phyloP scores from a whole-genome alignment of 2,329 filamentous ascomycete genomes.

The Pseudogymnoascus sp. region DNA sequence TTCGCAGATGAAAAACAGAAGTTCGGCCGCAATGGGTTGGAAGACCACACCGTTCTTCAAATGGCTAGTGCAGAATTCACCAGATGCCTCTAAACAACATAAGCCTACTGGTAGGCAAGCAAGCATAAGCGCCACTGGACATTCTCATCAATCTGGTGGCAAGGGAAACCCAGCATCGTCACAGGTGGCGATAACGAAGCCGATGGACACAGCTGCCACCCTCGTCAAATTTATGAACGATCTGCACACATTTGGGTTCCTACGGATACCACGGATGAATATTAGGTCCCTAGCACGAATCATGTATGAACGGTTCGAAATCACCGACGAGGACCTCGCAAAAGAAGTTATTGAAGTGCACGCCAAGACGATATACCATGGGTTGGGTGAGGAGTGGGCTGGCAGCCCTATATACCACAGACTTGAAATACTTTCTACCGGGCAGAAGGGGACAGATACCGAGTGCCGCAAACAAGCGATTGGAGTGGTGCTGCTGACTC shows the following conservation, averaged over 20 bases:
- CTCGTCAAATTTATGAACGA: slow-evolving; percentile 10
- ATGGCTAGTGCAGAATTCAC: slow-evolving; percentile 34
- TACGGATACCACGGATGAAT: slow-evolving; percentile 7
- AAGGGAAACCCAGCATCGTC: not conserved
- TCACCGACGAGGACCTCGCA: slow-evolving; percentile 7
- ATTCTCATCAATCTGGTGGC: not conserved
- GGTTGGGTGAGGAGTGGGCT: slow-evolving; percentile 9
- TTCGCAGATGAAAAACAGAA: slow-evolving; percentile 39
- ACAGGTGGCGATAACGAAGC: not conserved
- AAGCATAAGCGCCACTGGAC: not conserved
- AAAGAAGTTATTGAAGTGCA: slow-evolving; percentile 9
- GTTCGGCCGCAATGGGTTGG: slow-evolving; percentile 34
- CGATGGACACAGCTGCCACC: not conserved
- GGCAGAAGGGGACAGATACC: not conserved
- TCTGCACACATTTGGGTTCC: not conserved
- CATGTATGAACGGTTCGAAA: slow-evolving; percentile 10
- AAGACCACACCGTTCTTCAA: slow-evolving; percentile 39
- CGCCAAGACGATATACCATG: slow-evolving; percentile 9
- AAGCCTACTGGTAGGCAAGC: not conserved
- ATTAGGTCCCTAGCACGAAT: slow-evolving; percentile 3
- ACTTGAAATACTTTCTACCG: not conserved
- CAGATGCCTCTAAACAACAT: not conserved
- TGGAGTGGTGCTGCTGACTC: not conserved
- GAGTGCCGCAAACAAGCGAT: not conserved
- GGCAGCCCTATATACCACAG: slow-evolving; percentile 8